Percentiles rank a stretch among this genome's conserved stretches.
phyloP scores from a whole-genome alignment of 2,329 filamentous ascomycete genomes.

The Hymenoscyphus scutula region DNA sequence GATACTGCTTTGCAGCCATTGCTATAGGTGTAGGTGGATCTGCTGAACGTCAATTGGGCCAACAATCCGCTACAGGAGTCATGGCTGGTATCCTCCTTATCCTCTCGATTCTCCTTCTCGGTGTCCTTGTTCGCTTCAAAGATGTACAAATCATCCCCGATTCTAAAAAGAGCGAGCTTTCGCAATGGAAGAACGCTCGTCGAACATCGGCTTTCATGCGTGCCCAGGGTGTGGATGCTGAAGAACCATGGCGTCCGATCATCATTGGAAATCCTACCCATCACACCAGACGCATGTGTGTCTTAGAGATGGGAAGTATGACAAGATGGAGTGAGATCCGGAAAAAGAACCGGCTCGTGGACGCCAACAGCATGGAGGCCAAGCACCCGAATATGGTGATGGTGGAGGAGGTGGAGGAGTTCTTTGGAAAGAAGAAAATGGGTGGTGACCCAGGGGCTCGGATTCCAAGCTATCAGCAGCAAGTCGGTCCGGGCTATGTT shows the following conservation, averaged over 20 bases:
- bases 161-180: constrained; percentile 54
- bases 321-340: constrained; percentile 73
- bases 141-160: constrained; percentile 67
- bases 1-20: constrained; percentile 66
- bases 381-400: constrained; percentile 34
- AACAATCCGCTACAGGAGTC: constrained; percentile 65
- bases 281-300: constrained; percentile 65
- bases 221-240: constrained; percentile 31
- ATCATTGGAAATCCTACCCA: constrained; percentile 71
- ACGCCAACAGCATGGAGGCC: constrained; percentile 39
- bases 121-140: constrained; percentile 62
- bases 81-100: constrained; percentile 65
- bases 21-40: constrained; percentile 68
- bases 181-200: constrained; percentile 49
- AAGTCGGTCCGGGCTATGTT: neutral
- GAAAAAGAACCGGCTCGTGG: constrained; percentile 56
- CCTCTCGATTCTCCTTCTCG: constrained; percentile 61
- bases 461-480: neutral
- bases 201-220: constrained; percentile 45
- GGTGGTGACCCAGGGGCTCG: constrained; percentile 13
- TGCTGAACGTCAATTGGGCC: constrained; percentile 63
- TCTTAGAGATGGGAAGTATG: constrained; percentile 67
- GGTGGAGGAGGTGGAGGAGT: constrained; percentile 25
- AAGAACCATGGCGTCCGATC: constrained; percentile 62
- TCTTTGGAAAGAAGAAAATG: constrained; percentile 26